A percentile compares a stretch with the other conserved stretches of the same genome.
Conservation (phyloP, 2,329 filamentous ascomycete genomes). For the Furcasterigmium furcatum region DNA sequence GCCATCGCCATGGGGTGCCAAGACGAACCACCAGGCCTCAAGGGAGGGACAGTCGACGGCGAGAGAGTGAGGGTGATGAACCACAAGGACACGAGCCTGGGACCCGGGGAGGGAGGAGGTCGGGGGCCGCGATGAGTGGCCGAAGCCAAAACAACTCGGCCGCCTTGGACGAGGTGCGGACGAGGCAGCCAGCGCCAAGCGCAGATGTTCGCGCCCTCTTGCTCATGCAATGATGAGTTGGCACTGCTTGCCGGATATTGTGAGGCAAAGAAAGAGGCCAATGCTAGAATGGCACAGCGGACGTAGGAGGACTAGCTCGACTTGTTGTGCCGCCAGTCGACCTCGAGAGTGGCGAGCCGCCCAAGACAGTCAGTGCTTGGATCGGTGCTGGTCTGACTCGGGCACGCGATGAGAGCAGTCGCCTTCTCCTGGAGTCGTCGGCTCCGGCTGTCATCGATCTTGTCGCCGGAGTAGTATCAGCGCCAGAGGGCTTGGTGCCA, state of each 20-base stretch:
- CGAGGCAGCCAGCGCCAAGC: constrained; percentile 39
- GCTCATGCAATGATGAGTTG: constrained; percentile 76
- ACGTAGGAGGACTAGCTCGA: background rate
- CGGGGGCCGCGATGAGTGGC: background rate
- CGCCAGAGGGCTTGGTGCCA: background rate
- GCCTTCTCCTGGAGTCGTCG: too few relatives aligned
- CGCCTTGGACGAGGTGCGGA: constrained; percentile 21
- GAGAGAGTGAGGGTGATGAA: constrained; percentile 1
- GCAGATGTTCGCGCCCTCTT: constrained; percentile 11
- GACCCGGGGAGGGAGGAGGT: background rate
- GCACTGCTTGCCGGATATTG: constrained; percentile 60
- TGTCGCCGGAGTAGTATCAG: too few relatives aligned
- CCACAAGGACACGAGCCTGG: background rate
- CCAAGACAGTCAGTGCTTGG: background rate
- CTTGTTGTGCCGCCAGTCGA: background rate
- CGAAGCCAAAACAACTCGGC: too few relatives aligned
- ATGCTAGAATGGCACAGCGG: background rate
- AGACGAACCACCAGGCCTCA: background rate
- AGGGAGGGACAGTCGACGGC: background rate
- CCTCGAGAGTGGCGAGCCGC: background rate
- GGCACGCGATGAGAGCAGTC: too few relatives aligned
- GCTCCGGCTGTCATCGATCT: too few relatives aligned
- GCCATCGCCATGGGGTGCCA: constrained; percentile 6
- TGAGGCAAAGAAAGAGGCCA: background rate
- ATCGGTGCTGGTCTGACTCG: too few relatives aligned